These are phyloP conservation scores for Wallacemonas rigidus DNA, from an alignment of 208 protist species.

Conservation along the genomic window DNA sequence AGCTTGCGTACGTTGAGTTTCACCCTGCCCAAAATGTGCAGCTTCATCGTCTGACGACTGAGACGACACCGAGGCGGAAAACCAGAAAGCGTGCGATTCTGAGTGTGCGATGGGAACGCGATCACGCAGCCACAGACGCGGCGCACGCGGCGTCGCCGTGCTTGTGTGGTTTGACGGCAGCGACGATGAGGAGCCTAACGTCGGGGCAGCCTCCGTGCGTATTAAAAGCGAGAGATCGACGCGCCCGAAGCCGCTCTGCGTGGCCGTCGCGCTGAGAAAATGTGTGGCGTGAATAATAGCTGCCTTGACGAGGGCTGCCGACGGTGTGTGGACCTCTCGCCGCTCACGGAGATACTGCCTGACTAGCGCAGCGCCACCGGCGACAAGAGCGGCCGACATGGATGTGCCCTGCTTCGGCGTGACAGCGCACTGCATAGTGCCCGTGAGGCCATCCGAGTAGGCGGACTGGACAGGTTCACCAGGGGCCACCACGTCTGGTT, in stretches of 20 bases:
- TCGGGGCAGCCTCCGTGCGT: conserved; percentile 20
- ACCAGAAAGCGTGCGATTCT: conserved; percentile 27
- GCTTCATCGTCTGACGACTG: not conserved
- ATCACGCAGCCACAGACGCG: conserved; percentile 45
- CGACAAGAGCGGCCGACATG: conserved; percentile 88
- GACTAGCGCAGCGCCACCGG: conserved; percentile 78
- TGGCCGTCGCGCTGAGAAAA: conserved; percentile 10
- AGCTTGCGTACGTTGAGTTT: conserved; percentile 8
- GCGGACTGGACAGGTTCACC: conserved; percentile 55
- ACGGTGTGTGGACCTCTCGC: conserved; percentile 38
- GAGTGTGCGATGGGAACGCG: conserved; percentile 36
- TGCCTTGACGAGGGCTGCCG: conserved; percentile 59
- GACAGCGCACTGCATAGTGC: conserved; percentile 35
- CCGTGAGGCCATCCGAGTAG: conserved; percentile 18
- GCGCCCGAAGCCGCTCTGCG: conserved; percentile 52
- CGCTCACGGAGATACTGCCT: conserved; percentile 81
- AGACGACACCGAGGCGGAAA: conserved; percentile 8
- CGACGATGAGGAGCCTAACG: not conserved
- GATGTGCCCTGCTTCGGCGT: conserved; percentile 74
- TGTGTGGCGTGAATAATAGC: conserved; percentile 54
- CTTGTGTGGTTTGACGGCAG: too few species aligned
- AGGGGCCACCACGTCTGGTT: conserved; percentile 84
- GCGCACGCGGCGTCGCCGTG: conserved; percentile 3
- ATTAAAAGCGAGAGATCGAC: conserved; percentile 70
- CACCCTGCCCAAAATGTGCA: not conserved